Base-by-base conservation (phyloP, 2,329 filamentous ascomycete genomes). In the Sclerotinia spermophila region DNA sequence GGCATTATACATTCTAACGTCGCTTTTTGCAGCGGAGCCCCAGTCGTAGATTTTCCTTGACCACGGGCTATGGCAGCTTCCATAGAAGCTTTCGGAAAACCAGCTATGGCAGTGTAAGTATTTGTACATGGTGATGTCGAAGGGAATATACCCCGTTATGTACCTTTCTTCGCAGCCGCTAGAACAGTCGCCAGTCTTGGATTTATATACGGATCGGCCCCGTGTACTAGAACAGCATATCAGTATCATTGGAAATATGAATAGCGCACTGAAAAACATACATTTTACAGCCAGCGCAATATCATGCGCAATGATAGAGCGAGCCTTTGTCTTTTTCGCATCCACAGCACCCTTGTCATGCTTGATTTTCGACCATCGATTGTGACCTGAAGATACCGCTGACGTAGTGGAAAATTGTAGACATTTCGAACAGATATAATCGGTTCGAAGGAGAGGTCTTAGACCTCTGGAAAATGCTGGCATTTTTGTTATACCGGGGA, bases 351-450 rank as follows among this genome's bases (percentile, higher is more conserved):
- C 94, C 81, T 99, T 99, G 81, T 96, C 93, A 81, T 98, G 96
- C 79, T 91, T 92, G 82, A 97, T 98, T 78, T 96, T 97, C 71
- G 93, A 94, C 96, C 96, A 99, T 80, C 94, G 92, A 81, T 91
- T 97, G 82, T 97, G 94, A 21, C 94, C 94, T 35, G 91, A 90
- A 72, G 82, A 81, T 21, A 81, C 78, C 11, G 76, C 71, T 13
- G 83, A 74, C 24, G 83, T 80, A 53, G 80, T 81, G 74, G 86
- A 88, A 74, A 85, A 79, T 67, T 68, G 71, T 13, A 76, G 59
- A 70, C 76, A 79, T 76, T 73, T 71, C 40, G 72, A 68, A 67
- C 75, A 79, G 19, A 75, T 69, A 33, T 68, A 74, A 11, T 75
- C 71, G 30, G 55, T 56, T 60, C 62, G 70, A 44, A 67, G 58